Conservation (phyloP, 1,284 basidiomycete genomes). For the Cryptococcus deneoformans region DNA sequence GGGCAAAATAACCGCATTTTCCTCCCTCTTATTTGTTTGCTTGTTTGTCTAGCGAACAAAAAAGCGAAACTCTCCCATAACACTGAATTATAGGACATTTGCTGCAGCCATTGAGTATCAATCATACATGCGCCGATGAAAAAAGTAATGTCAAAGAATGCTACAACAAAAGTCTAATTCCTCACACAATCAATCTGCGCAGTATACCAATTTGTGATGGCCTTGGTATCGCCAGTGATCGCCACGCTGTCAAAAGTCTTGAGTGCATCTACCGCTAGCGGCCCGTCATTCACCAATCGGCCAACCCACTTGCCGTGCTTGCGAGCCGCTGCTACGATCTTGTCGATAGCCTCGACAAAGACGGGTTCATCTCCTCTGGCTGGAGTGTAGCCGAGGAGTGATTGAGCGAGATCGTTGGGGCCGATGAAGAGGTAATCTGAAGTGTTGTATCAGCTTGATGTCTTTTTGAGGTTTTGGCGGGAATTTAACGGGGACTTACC, state of each 20-base stretch:
- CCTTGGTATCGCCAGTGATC: conserved; percentile 33
- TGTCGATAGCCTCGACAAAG: conserved; percentile 31
- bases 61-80: too few relatives aligned
- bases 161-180: neutral
- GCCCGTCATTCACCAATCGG: conserved; percentile 29
- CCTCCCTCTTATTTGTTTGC: too few relatives aligned
- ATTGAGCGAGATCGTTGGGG: conserved; percentile 39
- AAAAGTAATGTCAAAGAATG: neutral
- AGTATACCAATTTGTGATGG: conserved; percentile 29
- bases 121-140: neutral
- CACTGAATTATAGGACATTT: too few relatives aligned
- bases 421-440: conserved; percentile 40
- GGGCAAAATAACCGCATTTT: too few relatives aligned
- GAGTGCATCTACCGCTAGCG: conserved; percentile 13
- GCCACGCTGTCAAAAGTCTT: conserved; percentile 19
- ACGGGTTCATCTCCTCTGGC: conserved; percentile 30
- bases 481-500: conserved; percentile 17
- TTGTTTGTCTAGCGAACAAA: too few relatives aligned
- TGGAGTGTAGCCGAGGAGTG: conserved; percentile 35
- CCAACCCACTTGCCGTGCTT: conserved; percentile 32
- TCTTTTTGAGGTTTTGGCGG: too few relatives aligned
- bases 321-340: conserved; percentile 26
- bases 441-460: neutral
- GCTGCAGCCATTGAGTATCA: neutral
- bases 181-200: conserved; percentile 14